A percentile compares a stretch with the other conserved stretches of the same genome.
Conservation (phyloP, 805 yeast genomes). For the Maudiozyma bulderi region DNA sequence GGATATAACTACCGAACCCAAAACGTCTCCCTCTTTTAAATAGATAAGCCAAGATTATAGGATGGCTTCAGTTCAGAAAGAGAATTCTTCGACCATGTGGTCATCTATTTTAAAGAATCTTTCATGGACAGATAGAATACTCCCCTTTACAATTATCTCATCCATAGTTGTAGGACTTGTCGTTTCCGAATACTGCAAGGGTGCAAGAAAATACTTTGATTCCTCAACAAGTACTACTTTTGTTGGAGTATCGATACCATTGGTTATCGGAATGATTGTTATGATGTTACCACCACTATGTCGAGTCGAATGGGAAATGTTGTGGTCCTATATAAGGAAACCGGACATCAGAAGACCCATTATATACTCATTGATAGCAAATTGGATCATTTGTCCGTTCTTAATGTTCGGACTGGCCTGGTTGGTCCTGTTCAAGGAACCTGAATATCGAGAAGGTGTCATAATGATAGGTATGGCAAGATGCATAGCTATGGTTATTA, state of each 20-base stretch:
- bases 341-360: slow-evolving; percentile 25
- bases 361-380: slow-evolving; percentile 34
- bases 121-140: slow-evolving; percentile 31
- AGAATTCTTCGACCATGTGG: not conserved
- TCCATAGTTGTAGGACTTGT: slow-evolving; percentile 33
- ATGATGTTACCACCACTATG: slow-evolving; percentile 53
- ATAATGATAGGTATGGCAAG: slow-evolving; percentile 51
- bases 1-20: no score
- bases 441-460: slow-evolving; percentile 44
- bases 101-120: slow-evolving; percentile 3
- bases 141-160: slow-evolving; percentile 30
- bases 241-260: slow-evolving; percentile 35
- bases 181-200: slow-evolving; percentile 35
- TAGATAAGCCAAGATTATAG: no score
- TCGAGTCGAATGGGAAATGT: slow-evolving; percentile 43
- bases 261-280: slow-evolving; percentile 41
- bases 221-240: slow-evolving; percentile 12
- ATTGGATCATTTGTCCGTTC: slow-evolving; percentile 50
- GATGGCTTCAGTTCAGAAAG: no score
- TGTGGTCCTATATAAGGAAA: slow-evolving; percentile 22
- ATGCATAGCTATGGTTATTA: slow-evolving; percentile 53
- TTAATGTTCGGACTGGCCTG: slow-evolving; percentile 49
- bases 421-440: slow-evolving; percentile 38
- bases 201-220: slow-evolving; percentile 30
- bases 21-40: no score